phyloP scores from a whole-genome alignment of 2,329 filamentous ascomycete genomes.

The Ophiobolus disseminans region DNA sequence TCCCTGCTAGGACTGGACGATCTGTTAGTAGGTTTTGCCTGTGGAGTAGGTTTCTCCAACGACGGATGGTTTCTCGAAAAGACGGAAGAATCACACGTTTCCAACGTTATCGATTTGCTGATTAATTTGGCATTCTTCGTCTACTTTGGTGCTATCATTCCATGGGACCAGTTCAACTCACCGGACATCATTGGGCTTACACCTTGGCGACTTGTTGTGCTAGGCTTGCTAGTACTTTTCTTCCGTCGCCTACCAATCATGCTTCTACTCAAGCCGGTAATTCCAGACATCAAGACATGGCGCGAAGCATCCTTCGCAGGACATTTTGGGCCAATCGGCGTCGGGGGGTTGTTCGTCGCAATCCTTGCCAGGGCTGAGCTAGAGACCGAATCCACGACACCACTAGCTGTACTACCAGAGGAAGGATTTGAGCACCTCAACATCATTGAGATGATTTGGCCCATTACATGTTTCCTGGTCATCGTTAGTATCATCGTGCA shows the following conservation, averaged over 20 bases:
- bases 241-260: constrained; percentile 97
- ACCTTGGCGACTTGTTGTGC: constrained; percentile 91
- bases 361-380: constrained; percentile 93
- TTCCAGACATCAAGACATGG: constrained; percentile 98
- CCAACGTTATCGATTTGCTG: constrained; percentile 97
- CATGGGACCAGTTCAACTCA: constrained; percentile 90
- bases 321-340: constrained; percentile 96
- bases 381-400: constrained; percentile 77
- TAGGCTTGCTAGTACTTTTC: constrained; percentile 90
- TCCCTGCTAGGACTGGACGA: constrained; percentile 92
- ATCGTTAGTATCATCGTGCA: constrained; percentile 94
- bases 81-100: constrained; percentile 97
- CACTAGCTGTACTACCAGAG: constrained; percentile 68
- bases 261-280: constrained; percentile 86
- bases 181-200: constrained; percentile 70
- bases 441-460: constrained; percentile 89
- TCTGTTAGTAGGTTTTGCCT: constrained; percentile 90
- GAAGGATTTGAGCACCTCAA: constrained; percentile 67
- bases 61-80: constrained; percentile 99
- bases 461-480: constrained; percentile 91
- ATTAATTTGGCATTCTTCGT: constrained; percentile 99
- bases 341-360: constrained; percentile 93
- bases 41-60: constrained; percentile 98
- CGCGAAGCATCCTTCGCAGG: constrained; percentile 95
- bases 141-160: constrained; percentile 95